Conservation (phyloP, 2,329 filamentous ascomycete species). For the Aureobasidium uvarum region DNA sequence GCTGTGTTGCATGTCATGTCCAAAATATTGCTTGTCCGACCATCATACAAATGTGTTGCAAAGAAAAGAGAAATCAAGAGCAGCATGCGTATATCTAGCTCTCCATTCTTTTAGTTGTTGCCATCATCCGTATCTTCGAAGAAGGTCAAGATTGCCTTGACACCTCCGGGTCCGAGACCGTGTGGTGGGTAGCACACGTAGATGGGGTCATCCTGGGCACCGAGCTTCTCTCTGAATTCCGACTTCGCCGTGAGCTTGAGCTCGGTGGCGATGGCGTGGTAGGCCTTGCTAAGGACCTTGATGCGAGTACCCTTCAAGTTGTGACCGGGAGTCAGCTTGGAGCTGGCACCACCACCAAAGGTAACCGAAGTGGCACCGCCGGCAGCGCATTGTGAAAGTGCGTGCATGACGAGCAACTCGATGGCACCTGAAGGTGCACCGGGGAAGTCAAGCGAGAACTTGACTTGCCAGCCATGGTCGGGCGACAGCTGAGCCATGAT, state of each 20-base stretch:
- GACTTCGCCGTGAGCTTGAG: constrained; percentile 80
- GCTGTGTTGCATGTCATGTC: constrained; percentile 17
- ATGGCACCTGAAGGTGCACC: constrained; percentile 82
- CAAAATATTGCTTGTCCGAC: constrained; percentile 8
- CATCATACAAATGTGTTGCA: constrained; percentile 11
- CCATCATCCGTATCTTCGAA: constrained; percentile 65
- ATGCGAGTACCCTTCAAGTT: constrained; percentile 78
- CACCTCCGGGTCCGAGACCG: constrained; percentile 76
- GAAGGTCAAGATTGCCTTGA: constrained; percentile 84
- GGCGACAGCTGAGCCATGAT: constrained; percentile 79
- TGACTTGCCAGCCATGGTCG: constrained; percentile 85
- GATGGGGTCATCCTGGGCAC: constrained; percentile 75
- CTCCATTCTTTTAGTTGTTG: background rate
- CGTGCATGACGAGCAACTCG: constrained; percentile 74
- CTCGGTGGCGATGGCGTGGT: constrained; percentile 76
- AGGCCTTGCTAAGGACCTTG: constrained; percentile 77
- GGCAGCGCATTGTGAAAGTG: constrained; percentile 61
- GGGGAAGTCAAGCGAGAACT: constrained; percentile 94
- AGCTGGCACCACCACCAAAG: constrained; percentile 79
- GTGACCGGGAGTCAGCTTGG: constrained; percentile 71
- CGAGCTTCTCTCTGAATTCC: constrained; percentile 89
- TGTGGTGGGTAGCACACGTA: constrained; percentile 89
- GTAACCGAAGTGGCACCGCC: constrained; percentile 67
- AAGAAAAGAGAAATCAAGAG: background rate
- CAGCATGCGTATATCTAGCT: background rate